A percentile compares a stretch with the other conserved stretches of the same genome.
Conservation (phyloP, 345 rosid species). For the Litchi chinensis region DNA sequence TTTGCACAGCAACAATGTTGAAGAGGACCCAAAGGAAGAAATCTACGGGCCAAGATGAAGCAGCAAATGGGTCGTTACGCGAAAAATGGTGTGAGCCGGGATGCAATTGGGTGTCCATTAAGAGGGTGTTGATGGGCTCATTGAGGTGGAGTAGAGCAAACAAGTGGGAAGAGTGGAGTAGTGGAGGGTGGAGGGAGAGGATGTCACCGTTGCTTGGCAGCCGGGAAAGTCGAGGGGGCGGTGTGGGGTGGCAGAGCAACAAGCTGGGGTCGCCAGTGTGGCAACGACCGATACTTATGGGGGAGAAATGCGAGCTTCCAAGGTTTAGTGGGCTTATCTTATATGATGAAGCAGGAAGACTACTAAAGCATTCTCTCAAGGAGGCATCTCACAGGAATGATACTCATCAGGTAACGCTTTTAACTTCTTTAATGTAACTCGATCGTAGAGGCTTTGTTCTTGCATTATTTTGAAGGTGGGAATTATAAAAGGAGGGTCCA, state of each 20-base stretch:
- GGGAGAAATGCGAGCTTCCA: constrained; percentile 82
- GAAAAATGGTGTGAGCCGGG: constrained; percentile 24
- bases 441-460: no score
- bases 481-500: no score
- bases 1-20: constrained; percentile 43
- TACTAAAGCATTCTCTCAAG: constrained; percentile 40
- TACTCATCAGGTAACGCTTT: neutral
- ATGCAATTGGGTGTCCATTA: constrained; percentile 42
- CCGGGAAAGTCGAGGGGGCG: constrained; percentile 24
- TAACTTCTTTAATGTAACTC: neutral
- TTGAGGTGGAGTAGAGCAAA: constrained; percentile 72
- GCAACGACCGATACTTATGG: constrained; percentile 88
- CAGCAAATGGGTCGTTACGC: neutral
- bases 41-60: constrained; percentile 12
- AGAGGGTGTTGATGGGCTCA: constrained; percentile 53
- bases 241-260: constrained; percentile 50
- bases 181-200: constrained; percentile 19
- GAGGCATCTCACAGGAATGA: constrained; percentile 21
- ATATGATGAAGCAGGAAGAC: constrained; percentile 65
- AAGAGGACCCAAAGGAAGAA: constrained; percentile 45
- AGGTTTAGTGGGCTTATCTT: constrained; percentile 77
- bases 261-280: constrained; percentile 68
- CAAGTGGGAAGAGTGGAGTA: constrained; percentile 49
- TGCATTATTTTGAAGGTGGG: no score
- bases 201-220: constrained; percentile 29